Evolutionary conservation across 2,329 filamentous ascomycete genomes (phyloP).

Genomic region (Aspergillus vadensis): DNA sequence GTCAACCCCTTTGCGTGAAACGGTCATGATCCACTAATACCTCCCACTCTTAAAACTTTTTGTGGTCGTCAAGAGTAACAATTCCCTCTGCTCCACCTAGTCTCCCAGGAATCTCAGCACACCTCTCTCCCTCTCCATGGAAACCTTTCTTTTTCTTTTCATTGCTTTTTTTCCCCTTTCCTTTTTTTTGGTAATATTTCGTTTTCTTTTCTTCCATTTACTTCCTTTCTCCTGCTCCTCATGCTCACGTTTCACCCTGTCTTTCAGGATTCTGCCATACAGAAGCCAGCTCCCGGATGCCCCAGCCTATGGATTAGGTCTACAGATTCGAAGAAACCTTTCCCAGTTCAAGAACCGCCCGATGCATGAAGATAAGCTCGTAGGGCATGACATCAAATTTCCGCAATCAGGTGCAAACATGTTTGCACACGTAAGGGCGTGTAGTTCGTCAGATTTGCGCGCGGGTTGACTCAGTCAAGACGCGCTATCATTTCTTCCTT

Average conservation of each 20-base stretch:
- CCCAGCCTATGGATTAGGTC: constrained; percentile 28
- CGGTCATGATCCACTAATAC: constrained; percentile 32
- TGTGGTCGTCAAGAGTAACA: constrained; percentile 28
- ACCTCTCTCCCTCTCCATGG: background rate
- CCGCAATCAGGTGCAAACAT: constrained; percentile 33
- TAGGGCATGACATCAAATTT: constrained; percentile 33
- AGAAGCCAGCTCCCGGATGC: constrained; percentile 29
- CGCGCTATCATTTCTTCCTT: constrained; percentile 98
- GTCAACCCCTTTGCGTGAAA: constrained; percentile 30
- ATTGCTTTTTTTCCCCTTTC: background rate
- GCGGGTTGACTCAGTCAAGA: constrained; percentile 72
- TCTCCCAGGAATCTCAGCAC: background rate
- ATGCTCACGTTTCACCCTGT: constrained; percentile 20
- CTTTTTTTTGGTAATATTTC: constrained; percentile 12
- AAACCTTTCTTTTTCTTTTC: constrained; percentile 7
- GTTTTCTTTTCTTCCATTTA: constrained; percentile 16
- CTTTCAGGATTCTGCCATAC: constrained; percentile 18
- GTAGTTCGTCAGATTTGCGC: constrained; percentile 38
- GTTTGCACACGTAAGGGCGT: constrained; percentile 42
- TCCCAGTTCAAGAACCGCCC: constrained; percentile 34
- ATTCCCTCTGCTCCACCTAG: constrained; percentile 8
- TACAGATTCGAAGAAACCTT: constrained; percentile 32
- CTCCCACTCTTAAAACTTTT: constrained; percentile 27
- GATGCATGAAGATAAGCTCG: constrained; percentile 36
- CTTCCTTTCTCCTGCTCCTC: constrained; percentile 13